These are phyloP conservation scores for Aspergillus sp. DNA, from an alignment of 2,329 filamentous ascomycete genomes.

Conservation along the genomic window DNA sequence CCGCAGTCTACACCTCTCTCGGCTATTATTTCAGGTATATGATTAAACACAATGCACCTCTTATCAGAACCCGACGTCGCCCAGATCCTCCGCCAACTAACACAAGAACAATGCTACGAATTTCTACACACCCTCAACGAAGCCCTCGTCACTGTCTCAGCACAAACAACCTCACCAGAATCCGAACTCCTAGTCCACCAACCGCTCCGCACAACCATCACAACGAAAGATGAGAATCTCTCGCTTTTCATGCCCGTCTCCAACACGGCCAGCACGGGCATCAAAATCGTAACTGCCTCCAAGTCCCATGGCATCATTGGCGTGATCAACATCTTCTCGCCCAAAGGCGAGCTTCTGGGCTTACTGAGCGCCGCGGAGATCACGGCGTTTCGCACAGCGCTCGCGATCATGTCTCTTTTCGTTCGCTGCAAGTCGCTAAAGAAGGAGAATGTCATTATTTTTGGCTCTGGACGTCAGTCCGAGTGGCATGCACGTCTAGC, in stretches of 20 bases:
- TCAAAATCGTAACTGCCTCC: slow-evolving; percentile 71
- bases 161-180: slow-evolving; percentile 30
- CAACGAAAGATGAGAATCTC: slow-evolving; percentile 51
- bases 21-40: not conserved
- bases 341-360: slow-evolving; percentile 65
- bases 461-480: slow-evolving; percentile 56
- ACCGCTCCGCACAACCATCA: slow-evolving; percentile 47
- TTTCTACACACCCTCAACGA: slow-evolving; percentile 44
- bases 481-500: slow-evolving; percentile 56
- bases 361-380: slow-evolving; percentile 74
- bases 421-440: slow-evolving; percentile 43
- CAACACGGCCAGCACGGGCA: slow-evolving; percentile 65
- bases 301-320: slow-evolving; percentile 58
- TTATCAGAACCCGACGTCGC: slow-evolving; percentile 40
- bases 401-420: slow-evolving; percentile 71
- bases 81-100: slow-evolving; percentile 38
- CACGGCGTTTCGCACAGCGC: slow-evolving; percentile 79
- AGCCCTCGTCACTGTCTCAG: slow-evolving; percentile 39
- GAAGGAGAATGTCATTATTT: slow-evolving; percentile 48
- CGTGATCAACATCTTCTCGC: slow-evolving; percentile 70
- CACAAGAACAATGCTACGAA: slow-evolving; percentile 36
- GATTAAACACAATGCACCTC: slow-evolving; percentile 34
- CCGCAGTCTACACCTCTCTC: not conserved
- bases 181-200: slow-evolving; percentile 45
- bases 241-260: slow-evolving; percentile 77